Evolutionary conservation across 1,139 yeast species (phyloP), one percentile per base, ranked within the genome.

Genomic region (Spathaspora sp.): DNA sequence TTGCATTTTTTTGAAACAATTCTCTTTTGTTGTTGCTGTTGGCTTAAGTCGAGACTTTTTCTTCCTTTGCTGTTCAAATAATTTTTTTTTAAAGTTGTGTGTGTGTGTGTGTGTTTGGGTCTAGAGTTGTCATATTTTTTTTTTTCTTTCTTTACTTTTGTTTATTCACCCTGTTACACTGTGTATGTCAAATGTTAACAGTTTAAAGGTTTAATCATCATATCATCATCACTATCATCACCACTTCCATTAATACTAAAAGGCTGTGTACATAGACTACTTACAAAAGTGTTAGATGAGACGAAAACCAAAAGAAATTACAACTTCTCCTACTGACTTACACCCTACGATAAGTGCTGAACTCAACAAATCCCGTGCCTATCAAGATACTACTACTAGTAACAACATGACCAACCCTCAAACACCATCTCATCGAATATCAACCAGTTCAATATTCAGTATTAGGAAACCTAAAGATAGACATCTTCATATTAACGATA

Each of bases 361-460:
- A 42, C 56, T 69, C 45, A 64, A 59, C 49, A 61, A 59, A 53
- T 67, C 74, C 2, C 54, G 63, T 26, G 69, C 74, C n/a, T 70
- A 69, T 54, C 51, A 53, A 8, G 39, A 42, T 3, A 27, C 3
- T 9, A 43, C 47, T 25, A 51, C 26, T 31, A 44, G 42, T 23
- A 36, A 46, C 38, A 47, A 47, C 44, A 40, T 43, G 47, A 58
- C 6, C 10, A 31, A 26, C 29, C 39, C 24, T n/a, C 47, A 20
- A 39, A 15, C 40, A 37, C 38, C 38, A 24, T 7, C 37, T 43
- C 46, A 33, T 50, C 57, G 76, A 44, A 64, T 65, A 47, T 65
- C 74, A 26, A 61, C 74, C n/a, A 64, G 72, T 34, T 69, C 76
- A 23, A 65, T 74, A 17, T 74, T 74, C 54, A 65, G 73, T 51